Percentiles rank a stretch among this genome's conserved stretches.
phyloP scores from a whole-genome alignment of 805 yeast genomes.

The Naumovozyma castellii region DNA sequence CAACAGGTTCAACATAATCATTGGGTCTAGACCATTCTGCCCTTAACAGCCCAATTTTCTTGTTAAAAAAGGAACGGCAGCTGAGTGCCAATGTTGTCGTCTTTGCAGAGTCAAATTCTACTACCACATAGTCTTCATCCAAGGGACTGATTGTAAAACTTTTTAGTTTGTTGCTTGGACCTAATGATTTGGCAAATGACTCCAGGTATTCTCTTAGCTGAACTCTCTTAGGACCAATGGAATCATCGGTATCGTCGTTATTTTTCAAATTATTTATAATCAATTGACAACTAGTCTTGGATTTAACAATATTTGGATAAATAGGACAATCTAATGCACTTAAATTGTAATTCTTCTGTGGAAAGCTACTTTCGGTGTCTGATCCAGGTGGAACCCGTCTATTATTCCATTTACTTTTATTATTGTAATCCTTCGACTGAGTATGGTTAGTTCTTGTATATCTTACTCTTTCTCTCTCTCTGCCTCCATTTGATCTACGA shows the following conservation, averaged over 20 bases:
- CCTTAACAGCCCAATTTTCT: conserved; percentile 4
- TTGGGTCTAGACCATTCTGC: conserved; percentile 22
- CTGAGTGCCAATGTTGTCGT: conserved; percentile 17
- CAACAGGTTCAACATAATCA: conserved; percentile 17
- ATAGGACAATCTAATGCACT: not conserved
- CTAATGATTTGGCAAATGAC: not conserved
- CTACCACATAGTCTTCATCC: conserved; percentile 2
- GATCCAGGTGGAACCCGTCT: not conserved
- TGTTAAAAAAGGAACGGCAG: conserved; percentile 17
- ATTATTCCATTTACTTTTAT: not conserved
- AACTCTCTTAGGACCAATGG: not conserved
- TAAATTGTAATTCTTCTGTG: not conserved
- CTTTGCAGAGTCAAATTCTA: conserved; percentile 13
- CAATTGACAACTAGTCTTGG: conserved; percentile 23
- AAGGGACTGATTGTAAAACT: not conserved
- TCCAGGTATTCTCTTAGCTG: not conserved
- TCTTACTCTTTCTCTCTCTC: not conserved
- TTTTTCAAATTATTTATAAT: conserved; percentile 3
- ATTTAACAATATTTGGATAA: conserved; percentile 4
- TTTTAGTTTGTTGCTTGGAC: not conserved
- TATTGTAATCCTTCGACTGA: not conserved
- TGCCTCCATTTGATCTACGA: too few relatives aligned
- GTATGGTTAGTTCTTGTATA: not conserved
- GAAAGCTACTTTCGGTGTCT: not conserved
- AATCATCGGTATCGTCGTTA: not conserved